Conservation (phyloP, 306 rosid genomes). For the Gynostemma pentaphyllum region DNA sequence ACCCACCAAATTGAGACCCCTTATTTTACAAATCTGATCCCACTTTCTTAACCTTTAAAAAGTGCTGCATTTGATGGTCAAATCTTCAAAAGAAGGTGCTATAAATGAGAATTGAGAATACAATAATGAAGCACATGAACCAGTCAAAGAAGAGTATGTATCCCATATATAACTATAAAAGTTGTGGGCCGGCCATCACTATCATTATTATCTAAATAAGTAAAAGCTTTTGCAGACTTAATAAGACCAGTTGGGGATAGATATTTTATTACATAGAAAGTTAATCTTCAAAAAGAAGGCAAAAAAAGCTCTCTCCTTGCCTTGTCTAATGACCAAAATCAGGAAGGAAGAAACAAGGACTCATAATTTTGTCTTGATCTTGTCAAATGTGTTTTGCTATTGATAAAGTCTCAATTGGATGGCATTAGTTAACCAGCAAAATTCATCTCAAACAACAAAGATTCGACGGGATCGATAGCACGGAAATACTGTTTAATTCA, state of each 20-base stretch:
- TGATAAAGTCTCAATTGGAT: not conserved
- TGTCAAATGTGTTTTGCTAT: not conserved
- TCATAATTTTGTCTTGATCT: not conserved
- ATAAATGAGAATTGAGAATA: not conserved
- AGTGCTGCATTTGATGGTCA: not conserved
- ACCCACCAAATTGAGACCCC: constrained; percentile 1
- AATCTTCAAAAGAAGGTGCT: not conserved
- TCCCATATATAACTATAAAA: constrained; percentile 1
- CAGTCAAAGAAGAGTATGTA: constrained; percentile 5
- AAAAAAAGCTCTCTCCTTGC: not conserved
- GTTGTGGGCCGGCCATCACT: constrained; percentile 10
- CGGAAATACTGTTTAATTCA: not conserved
- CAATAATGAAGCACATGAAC: not conserved
- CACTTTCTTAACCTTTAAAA: constrained; percentile 1
- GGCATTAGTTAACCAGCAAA: too few relatives aligned
- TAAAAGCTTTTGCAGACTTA: not conserved
- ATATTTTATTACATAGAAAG: constrained; percentile 5
- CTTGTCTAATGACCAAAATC: not conserved
- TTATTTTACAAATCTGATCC: too few relatives aligned
- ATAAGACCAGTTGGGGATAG: not conserved
- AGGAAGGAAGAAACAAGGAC: not conserved
- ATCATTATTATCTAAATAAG: constrained; percentile 3
- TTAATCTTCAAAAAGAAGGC: not conserved
- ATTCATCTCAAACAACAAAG: too few relatives aligned
- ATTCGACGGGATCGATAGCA: too few relatives aligned